Conservation (phyloP, 2,329 filamentous ascomycete genomes). For the Aquanectria penicillioides region DNA sequence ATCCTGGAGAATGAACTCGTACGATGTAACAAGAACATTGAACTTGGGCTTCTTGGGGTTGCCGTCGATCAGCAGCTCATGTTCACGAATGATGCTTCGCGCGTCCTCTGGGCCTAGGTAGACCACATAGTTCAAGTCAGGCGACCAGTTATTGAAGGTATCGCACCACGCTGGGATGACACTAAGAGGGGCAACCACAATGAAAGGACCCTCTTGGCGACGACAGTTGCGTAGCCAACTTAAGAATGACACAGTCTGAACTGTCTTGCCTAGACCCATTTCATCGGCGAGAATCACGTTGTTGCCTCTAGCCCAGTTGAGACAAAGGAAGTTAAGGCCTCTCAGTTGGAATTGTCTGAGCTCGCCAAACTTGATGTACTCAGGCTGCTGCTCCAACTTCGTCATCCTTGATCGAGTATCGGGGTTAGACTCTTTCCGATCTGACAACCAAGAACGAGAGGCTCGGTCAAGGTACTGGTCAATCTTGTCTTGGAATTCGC, state of each 20-base stretch:
- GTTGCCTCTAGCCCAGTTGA: slow-evolving; percentile 93
- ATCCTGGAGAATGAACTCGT: slow-evolving; percentile 93
- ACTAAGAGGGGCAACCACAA: slow-evolving; percentile 96
- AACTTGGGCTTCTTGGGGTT: slow-evolving; percentile 93
- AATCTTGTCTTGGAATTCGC: slow-evolving; percentile 86
- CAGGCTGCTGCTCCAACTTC: slow-evolving; percentile 82
- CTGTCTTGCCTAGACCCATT: slow-evolving; percentile 98
- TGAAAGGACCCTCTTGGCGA: slow-evolving; percentile 90
- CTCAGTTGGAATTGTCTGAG: slow-evolving; percentile 93
- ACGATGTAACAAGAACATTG: slow-evolving; percentile 96
- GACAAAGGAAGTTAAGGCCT: slow-evolving; percentile 92
- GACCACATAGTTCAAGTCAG: slow-evolving; percentile 95
- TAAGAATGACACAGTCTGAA: slow-evolving; percentile 96
- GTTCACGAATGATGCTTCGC: slow-evolving; percentile 86
- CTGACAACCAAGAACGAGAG: slow-evolving; percentile 82
- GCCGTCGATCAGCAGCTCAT: slow-evolving; percentile 87
- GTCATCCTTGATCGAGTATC: slow-evolving; percentile 79
- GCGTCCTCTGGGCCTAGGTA: slow-evolving; percentile 92
- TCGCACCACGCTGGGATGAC: slow-evolving; percentile 99
- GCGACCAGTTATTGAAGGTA: slow-evolving; percentile 96
- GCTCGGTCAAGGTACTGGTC: slow-evolving; percentile 90
- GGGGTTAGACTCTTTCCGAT: slow-evolving; percentile 79
- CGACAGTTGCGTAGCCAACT: slow-evolving; percentile 95
- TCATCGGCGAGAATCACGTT: slow-evolving; percentile 98
- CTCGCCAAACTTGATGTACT: slow-evolving; percentile 85